Evolutionary conservation across 2,329 filamentous ascomycete genomes (phyloP).

Genomic region (Phialophora macrospora): DNA sequence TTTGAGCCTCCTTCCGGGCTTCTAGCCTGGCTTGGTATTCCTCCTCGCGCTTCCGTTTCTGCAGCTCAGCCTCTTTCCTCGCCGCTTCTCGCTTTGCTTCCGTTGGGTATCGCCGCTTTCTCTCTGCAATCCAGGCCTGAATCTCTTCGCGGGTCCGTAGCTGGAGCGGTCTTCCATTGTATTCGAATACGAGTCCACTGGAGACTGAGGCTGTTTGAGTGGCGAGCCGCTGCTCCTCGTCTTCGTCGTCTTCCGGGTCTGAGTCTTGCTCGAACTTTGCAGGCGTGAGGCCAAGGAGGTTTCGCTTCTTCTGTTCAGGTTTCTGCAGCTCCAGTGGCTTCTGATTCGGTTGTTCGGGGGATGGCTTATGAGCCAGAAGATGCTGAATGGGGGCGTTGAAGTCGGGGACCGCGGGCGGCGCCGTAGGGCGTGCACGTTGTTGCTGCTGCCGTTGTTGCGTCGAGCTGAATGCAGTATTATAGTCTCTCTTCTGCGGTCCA

Average conservation of each 20-base stretch:
- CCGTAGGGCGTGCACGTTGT: conserved; percentile 31
- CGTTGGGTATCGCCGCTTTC: conserved; percentile 80
- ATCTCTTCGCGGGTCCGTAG: conserved; percentile 69
- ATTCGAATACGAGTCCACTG: conserved; percentile 56
- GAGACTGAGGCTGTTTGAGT: conserved; percentile 41
- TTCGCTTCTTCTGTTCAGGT: conserved; percentile 46
- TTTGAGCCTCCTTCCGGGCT: conserved; percentile 46
- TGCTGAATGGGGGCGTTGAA: conserved; percentile 37
- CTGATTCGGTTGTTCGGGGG: conserved; percentile 35
- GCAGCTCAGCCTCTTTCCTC: conserved; percentile 55
- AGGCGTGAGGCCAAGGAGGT: conserved; percentile 55
- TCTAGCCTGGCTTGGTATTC: conserved; percentile 56
- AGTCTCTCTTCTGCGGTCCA: conserved; percentile 35
- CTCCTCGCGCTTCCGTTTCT: conserved; percentile 68
- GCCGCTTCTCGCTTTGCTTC: conserved; percentile 63
- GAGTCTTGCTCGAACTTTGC: conserved; percentile 53
- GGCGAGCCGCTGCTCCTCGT: conserved; percentile 46
- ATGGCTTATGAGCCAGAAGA: conserved; percentile 32
- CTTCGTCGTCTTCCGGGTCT: conserved; percentile 51
- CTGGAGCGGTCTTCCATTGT: conserved; percentile 60
- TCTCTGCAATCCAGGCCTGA: conserved; percentile 77
- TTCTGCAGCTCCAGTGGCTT: conserved; percentile 41
- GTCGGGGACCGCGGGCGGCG: conserved; percentile 37
- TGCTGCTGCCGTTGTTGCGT: conserved; percentile 5
- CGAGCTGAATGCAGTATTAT: conserved; percentile 37